phyloP scores from a whole-genome alignment of 2,329 filamentous ascomycete species.

The Claviceps sp. region DNA sequence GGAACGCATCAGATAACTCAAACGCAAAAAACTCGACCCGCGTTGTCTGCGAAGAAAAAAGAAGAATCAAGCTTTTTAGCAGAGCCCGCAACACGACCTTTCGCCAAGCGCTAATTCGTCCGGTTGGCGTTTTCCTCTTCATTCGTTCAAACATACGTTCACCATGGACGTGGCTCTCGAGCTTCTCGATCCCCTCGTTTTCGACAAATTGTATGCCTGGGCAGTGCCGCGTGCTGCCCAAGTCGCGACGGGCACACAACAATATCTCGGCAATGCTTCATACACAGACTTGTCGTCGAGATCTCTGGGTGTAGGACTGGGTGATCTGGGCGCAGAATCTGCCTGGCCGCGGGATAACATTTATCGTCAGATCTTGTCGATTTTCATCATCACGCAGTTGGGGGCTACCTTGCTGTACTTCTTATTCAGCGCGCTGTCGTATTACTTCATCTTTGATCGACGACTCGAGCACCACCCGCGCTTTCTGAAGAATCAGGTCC shows the following conservation, averaged over 20 bases:
- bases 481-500: conserved; percentile 33
- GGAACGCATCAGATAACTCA: too few relatives aligned
- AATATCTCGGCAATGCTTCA: conserved; percentile 5
- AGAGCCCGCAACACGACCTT: too few relatives aligned
- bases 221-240: conserved; percentile 10
- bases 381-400: conserved; percentile 24
- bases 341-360: conserved; percentile 27
- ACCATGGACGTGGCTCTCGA: conserved; percentile 27
- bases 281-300: not conserved
- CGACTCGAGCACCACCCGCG: conserved; percentile 32
- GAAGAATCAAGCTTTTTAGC: not conserved
- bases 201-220: conserved; percentile 27
- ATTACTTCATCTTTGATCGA: conserved; percentile 48
- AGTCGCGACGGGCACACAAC: too few relatives aligned
- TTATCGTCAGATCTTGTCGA: conserved; percentile 24
- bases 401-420: conserved; percentile 41
- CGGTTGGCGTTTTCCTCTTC: not conserved
- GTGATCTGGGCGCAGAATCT: conserved; percentile 8
- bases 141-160: not conserved
- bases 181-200: conserved; percentile 25
- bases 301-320: too few relatives aligned
- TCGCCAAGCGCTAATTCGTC: too few relatives aligned
- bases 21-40: too few relatives aligned
- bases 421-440: conserved; percentile 55
- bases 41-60: not conserved